Base-by-base conservation (phyloP, 352 stramenopile species). In the Pythium volutum region DNA sequence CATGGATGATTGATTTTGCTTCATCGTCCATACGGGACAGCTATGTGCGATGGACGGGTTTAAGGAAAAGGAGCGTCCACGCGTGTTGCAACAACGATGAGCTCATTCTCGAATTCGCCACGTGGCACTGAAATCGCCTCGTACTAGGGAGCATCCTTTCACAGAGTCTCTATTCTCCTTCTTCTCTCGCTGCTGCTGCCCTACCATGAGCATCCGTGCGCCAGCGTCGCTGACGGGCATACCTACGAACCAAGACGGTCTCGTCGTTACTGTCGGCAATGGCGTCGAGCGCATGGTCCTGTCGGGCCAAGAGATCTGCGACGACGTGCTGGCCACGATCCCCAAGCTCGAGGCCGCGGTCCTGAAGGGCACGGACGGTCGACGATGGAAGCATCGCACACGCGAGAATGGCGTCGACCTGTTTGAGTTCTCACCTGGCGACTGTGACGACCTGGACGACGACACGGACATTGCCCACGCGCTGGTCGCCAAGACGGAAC, bases 391-490 rank as follows among this genome's bases (percentile, higher is more conserved):
- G 47, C 49, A 53, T 18, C 63, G 56, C 16, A 65, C 33, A 16
- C 59, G 64, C 50, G 76, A 76, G 56, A 69, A 72, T 25, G 53
- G 64, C 59, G 70, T 84, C 43, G 66, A 82, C 50, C 41, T 74
- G 26, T 79, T 76, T 29, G 76, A 88, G 58, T 66, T 86, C 53
- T 54, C 70, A 23, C 55, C 76, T 2, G 59, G 47, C 22, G 64
- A 47, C 38, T 25, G 46, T 10, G 48, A 61, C 14, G 38, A 68
- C 33, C 34, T 15, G 34, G 52, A 59, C 34, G 55, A 72, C 43
- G 77, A 84, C 43, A 73, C 81, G 65, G 74, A 88, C 31, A 62
- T 89, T 41, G 58, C 81, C 16, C 70, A 89, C 45, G 76, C 75
- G 0, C 42, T 81, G 2, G 66, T 82, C 33, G 76, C 76, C 50